Percentiles rank a stretch among this genome's conserved stretches.
phyloP scores from a whole-genome alignment of 805 yeast species.

The Blastobotrys peoriensis region DNA sequence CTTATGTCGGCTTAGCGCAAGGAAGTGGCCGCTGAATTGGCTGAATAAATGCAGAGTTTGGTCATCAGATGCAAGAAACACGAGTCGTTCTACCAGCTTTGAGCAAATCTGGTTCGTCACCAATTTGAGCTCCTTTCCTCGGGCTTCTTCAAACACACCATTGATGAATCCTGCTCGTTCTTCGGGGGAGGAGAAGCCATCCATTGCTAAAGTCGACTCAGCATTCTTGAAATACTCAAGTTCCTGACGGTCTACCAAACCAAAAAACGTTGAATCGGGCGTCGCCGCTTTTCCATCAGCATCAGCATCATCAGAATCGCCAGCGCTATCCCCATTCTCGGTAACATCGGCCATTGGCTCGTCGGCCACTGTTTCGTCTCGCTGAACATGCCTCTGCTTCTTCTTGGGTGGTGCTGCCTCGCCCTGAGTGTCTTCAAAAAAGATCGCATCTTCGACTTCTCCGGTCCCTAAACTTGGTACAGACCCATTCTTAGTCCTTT shows the following conservation, averaged over 20 bases:
- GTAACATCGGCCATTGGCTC: not conserved
- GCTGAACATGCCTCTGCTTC: not conserved
- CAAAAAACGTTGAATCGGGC: slow-evolving; percentile 56
- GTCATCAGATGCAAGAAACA: slow-evolving; percentile 55
- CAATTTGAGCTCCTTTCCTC: slow-evolving; percentile 83
- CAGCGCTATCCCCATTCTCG: slow-evolving; percentile 4
- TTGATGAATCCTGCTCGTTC: slow-evolving; percentile 67
- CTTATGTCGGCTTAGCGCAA: slow-evolving; percentile 75
- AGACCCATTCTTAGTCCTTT: not conserved
- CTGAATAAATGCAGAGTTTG: slow-evolving; percentile 63
- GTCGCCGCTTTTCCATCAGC: slow-evolving; percentile 14
- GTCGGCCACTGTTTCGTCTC: not conserved
- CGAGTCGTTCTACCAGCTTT: slow-evolving; percentile 79
- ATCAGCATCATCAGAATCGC: slow-evolving; percentile 19
- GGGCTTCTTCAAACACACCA: slow-evolving; percentile 77
- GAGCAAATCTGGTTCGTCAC: slow-evolving; percentile 95
- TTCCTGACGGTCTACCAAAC: slow-evolving; percentile 78
- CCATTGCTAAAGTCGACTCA: slow-evolving; percentile 74
- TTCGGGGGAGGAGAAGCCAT: slow-evolving; percentile 68
- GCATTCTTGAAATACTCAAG: slow-evolving; percentile 90
- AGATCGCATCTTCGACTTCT: no score
- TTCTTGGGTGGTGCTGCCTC: not conserved
- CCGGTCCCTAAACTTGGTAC: no score
- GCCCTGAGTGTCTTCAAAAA: not conserved
- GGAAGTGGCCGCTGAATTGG: slow-evolving; percentile 67